Evolutionary conservation across 371 early-diverging fungal genomes (phyloP).

Genomic region (Apophysomyces variabilis): DNA sequence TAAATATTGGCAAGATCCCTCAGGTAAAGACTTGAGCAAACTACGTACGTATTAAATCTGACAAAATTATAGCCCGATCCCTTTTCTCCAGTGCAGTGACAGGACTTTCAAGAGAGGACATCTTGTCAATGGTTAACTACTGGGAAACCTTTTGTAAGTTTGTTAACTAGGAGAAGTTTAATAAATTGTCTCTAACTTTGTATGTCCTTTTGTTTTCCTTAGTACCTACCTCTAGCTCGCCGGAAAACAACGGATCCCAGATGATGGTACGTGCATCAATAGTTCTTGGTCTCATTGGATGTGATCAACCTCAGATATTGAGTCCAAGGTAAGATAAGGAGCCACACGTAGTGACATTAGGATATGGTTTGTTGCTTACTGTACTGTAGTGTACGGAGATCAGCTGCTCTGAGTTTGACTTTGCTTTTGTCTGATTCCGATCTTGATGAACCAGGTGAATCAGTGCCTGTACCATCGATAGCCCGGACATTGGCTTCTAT

Average conservation of each 20-base stretch:
- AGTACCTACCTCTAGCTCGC: constrained; percentile 64
- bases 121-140: constrained; percentile 58
- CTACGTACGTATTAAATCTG: neutral
- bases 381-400: constrained; percentile 46
- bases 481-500: constrained; percentile 72
- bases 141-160: constrained; percentile 65
- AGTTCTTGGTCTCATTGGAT: constrained; percentile 76
- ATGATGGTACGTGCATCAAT: constrained; percentile 74
- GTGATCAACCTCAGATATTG: constrained; percentile 60
- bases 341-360: neutral
- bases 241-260: constrained; percentile 56
- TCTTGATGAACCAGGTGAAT: constrained; percentile 29
- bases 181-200: too few species aligned
- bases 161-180: neutral
- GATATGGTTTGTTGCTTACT: neutral
- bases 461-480: constrained; percentile 58
- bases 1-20: constrained; percentile 88
- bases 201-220: neutral
- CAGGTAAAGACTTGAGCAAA: constrained; percentile 45
- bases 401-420: constrained; percentile 63
- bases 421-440: constrained; percentile 54
- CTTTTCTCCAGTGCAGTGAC: constrained; percentile 51
- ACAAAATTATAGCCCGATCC: constrained; percentile 30
- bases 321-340: constrained; percentile 38
- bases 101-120: constrained; percentile 51